Conservation (phyloP, 163 green algal genomes). For the Volvox carteri region DNA sequence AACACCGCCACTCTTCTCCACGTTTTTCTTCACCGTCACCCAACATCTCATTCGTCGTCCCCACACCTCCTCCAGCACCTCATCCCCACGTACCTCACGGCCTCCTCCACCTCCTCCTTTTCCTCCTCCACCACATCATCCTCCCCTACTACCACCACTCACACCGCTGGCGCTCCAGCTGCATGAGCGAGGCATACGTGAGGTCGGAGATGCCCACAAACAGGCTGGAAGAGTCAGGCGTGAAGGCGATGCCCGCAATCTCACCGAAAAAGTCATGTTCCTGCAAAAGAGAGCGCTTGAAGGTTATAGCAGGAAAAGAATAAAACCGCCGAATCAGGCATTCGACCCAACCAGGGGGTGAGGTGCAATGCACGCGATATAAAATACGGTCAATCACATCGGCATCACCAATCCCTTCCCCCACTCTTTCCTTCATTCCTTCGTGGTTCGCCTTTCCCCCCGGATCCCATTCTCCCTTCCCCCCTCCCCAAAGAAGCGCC, state of each 20-base stretch:
- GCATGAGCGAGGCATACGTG: slow-evolving; percentile 84
- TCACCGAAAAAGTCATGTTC: slow-evolving; percentile 97
- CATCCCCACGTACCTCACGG: background rate
- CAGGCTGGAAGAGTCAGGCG: slow-evolving; percentile 79
- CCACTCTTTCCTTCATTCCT: background rate
- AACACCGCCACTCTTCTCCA: no score
- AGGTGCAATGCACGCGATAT: no score
- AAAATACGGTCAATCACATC: no score
- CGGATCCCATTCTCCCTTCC: background rate
- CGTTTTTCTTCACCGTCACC: no score
- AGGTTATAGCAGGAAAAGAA: no score
- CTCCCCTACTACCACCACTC: slow-evolving; percentile 11
- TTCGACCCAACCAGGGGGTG: no score
- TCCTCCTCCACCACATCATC: background rate
- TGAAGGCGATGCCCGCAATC: slow-evolving; percentile 89
- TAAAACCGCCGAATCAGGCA: no score
- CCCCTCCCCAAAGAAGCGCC: background rate
- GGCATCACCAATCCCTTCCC: background rate
- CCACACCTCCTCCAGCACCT: background rate
- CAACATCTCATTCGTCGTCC: no score
- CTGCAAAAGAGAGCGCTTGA: no score
- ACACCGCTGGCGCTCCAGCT: slow-evolving; percentile 68
- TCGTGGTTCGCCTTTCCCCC: background rate
- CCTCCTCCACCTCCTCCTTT: background rate
- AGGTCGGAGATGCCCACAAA: slow-evolving; percentile 87